These are phyloP conservation scores for Marsdenia floribunda DNA, from an alignment of 257 asterid genomes.

Conservation along the genomic window DNA sequence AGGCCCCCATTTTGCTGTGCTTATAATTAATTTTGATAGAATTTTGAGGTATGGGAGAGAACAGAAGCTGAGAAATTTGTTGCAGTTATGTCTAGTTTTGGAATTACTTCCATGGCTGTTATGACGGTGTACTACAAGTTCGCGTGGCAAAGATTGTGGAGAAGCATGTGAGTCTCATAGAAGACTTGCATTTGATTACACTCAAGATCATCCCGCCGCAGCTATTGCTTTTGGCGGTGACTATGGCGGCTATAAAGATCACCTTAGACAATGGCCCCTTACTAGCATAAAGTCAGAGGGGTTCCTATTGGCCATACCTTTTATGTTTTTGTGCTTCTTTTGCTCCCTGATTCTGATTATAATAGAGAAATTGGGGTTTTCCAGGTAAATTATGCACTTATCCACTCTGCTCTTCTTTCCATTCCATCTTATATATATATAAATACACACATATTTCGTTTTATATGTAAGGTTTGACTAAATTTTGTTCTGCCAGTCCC, in stretches of 20 bases:
- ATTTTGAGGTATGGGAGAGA: no score
- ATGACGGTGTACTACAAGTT: slow-evolving; percentile 80
- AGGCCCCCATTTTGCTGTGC: no score
- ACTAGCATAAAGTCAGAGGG: slow-evolving; percentile 8
- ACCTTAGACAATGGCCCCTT: not conserved
- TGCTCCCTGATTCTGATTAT: slow-evolving; percentile 86
- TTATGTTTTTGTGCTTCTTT: slow-evolving; percentile 51
- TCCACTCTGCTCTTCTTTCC: no score
- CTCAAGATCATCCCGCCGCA: slow-evolving; percentile 55
- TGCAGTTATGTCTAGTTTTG: slow-evolving; percentile 94
- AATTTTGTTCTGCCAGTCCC: no score
- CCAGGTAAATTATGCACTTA: slow-evolving; percentile 35
- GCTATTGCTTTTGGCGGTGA: slow-evolving; percentile 21
- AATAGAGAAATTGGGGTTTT: slow-evolving; percentile 76
- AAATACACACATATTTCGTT: no score
- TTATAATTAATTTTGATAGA: no score
- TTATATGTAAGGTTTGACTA: no score
- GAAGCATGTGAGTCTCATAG: slow-evolving; percentile 48
- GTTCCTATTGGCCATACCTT: slow-evolving; percentile 64
- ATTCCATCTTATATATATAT: no score
- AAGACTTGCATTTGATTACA: slow-evolving; percentile 56
- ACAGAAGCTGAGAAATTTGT: no score
- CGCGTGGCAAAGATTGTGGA: slow-evolving; percentile 60
- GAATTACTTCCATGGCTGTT: slow-evolving; percentile 77
- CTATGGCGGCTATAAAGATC: slow-evolving; percentile 10